Conservation (phyloP, 495 filamentous ascomycete genomes). For the Penicillium simplicissimum region DNA sequence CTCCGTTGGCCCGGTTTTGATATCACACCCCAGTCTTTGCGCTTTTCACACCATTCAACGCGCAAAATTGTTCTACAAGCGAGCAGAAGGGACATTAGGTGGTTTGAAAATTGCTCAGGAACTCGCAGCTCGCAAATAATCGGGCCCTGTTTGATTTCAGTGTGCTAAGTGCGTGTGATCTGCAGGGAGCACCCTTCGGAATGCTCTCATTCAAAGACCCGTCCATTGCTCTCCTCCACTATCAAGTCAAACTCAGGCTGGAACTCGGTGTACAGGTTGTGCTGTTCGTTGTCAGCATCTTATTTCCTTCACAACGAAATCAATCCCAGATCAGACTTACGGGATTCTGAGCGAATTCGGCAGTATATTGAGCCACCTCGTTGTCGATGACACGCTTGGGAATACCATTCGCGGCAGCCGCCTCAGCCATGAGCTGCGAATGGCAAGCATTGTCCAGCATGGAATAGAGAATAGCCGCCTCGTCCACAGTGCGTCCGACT, state of each 20-base stretch:
- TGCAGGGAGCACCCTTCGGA: not conserved
- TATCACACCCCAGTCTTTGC: not conserved
- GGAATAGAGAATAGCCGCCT: conserved; percentile 67
- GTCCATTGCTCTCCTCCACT: conserved; percentile 47
- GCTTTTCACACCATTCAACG: not conserved
- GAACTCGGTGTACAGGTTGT: conserved; percentile 49
- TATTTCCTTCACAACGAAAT: not conserved
- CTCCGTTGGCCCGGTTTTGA: not conserved
- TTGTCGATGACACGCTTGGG: conserved; percentile 54
- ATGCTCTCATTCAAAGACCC: conserved; percentile 33
- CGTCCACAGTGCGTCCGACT: conserved; percentile 63
- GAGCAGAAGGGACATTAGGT: not conserved
- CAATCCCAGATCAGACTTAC: conserved; percentile 26
- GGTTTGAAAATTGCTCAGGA: not conserved
- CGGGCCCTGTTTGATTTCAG: not conserved
- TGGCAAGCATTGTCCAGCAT: conserved; percentile 67
- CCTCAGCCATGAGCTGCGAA: conserved; percentile 65
- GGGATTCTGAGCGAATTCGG: conserved; percentile 41
- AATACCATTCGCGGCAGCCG: conserved; percentile 57
- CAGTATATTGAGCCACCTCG: conserved; percentile 42
- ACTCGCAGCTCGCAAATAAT: not conserved
- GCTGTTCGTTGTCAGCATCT: conserved; percentile 25
- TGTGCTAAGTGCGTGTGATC: not conserved
- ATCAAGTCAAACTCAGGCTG: conserved; percentile 48
- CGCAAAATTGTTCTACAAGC: not conserved